Conservation (phyloP, 139 green algal species). For the Chlamydomonas schloesseri region DNA sequence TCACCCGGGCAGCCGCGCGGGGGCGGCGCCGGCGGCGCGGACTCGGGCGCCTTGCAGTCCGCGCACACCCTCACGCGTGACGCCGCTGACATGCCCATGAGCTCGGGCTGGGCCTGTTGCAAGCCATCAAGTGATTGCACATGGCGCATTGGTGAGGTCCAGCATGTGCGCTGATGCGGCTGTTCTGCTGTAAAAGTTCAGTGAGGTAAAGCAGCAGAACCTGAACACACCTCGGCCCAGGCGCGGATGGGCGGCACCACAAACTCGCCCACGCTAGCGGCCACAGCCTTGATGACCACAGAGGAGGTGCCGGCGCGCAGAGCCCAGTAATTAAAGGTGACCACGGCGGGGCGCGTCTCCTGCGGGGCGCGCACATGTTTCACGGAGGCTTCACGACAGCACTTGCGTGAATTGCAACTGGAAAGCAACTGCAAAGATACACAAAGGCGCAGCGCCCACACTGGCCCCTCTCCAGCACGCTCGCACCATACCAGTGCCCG, state of each 20-base stretch:
- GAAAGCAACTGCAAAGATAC: neutral
- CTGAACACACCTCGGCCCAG: constrained; percentile 55
- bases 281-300: constrained; percentile 65
- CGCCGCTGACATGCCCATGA: constrained; percentile 56
- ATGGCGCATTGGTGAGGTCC: too few species aligned
- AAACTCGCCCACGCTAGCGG: constrained; percentile 68
- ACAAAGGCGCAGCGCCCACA: neutral
- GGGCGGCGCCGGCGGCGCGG: neutral
- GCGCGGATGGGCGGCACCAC: constrained; percentile 67
- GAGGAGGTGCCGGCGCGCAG: constrained; percentile 65
- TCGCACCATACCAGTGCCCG: too few species aligned
- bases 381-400: too few species aligned
- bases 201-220: too few species aligned
- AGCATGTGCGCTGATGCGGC: too few species aligned
- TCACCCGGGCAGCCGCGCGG: constrained; percentile 49
- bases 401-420: too few species aligned
- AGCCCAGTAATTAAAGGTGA: constrained; percentile 57
- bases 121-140: too few species aligned
- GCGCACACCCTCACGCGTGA: constrained; percentile 45
- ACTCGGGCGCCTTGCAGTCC: neutral
- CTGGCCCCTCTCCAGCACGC: too few species aligned
- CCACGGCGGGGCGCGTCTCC: constrained; percentile 50
- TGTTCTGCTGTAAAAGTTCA: too few species aligned
- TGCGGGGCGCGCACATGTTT: constrained; percentile 9
- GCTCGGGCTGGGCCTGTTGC: constrained; percentile 70